Evolutionary conservation across 2,329 filamentous ascomycete genomes (phyloP).

Genomic region (Aspergillus aculeatinus): DNA sequence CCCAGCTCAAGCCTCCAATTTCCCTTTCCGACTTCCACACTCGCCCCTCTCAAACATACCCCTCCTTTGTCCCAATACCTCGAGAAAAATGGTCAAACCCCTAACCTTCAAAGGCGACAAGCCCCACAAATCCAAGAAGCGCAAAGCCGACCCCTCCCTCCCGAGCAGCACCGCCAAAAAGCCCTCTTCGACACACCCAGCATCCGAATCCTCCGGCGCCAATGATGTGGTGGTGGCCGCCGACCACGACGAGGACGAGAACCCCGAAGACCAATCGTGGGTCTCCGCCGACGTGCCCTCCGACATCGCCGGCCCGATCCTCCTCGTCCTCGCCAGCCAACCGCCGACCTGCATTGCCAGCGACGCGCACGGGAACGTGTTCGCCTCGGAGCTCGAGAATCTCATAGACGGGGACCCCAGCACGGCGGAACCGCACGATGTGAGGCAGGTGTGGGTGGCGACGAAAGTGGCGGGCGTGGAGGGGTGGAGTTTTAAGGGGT

Average conservation of each 20-base stretch:
- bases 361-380: conserved; percentile 84
- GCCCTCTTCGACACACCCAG: conserved; percentile 13
- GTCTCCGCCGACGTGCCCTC: conserved; percentile 73
- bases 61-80: neutral
- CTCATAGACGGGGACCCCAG: conserved; percentile 76
- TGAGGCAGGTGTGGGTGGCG: conserved; percentile 92
- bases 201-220: no score
- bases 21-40: no score
- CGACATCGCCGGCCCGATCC: conserved; percentile 78
- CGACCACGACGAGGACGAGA: conserved; percentile 21
- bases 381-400: conserved; percentile 78
- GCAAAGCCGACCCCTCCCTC: conserved; percentile 67
- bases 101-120: conserved; percentile 97
- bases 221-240: neutral
- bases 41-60: neutral
- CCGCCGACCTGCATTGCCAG: conserved; percentile 74
- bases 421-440: conserved; percentile 94
- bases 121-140: conserved; percentile 65
- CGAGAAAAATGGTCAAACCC: conserved; percentile 63
- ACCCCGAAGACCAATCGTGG: conserved; percentile 78
- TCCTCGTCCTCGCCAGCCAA: conserved; percentile 77
- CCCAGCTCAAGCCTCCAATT: neutral
- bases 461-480: conserved; percentile 81
- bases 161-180: conserved; percentile 34
- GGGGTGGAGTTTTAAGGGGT: conserved; percentile 79